These are phyloP conservation scores for Arxiozyma bovina DNA, from an alignment of 1,139 yeast species.

Conservation along the genomic window DNA sequence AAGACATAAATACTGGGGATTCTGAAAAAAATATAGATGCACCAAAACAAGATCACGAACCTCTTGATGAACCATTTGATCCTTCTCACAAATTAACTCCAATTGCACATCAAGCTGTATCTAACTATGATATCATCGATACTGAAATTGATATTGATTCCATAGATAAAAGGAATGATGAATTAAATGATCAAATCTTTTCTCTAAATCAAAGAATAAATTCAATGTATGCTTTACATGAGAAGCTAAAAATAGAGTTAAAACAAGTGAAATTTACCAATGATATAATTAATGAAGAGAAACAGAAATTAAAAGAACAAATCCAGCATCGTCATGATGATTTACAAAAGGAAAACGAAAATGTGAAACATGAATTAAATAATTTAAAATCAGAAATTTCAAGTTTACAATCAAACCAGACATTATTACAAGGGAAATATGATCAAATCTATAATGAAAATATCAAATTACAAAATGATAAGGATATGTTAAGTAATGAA, in stretches of 20 bases:
- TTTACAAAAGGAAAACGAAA: constrained; percentile 28
- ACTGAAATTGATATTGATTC: constrained; percentile 7
- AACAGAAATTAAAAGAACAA: background rate
- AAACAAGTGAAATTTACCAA: constrained; percentile 55
- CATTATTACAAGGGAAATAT: constrained; percentile 27
- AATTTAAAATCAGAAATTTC: constrained; percentile 24
- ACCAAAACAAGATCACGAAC: background rate
- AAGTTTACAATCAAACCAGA: constrained; percentile 27
- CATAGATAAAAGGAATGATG: constrained; percentile 26
- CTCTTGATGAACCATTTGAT: constrained; percentile 2
- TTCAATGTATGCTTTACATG: constrained; percentile 23
- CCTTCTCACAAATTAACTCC: constrained; percentile 15
- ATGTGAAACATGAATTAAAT: constrained; percentile 16
- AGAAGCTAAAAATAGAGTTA: constrained; percentile 39
- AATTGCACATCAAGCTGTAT: constrained; percentile 2
- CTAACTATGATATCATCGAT: constrained; percentile 1
- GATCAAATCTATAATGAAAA: constrained; percentile 16
- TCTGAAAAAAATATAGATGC: background rate
- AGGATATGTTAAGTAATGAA: constrained; percentile 11
- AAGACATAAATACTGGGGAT: background rate
- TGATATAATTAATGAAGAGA: constrained; percentile 1
- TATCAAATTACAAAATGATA: constrained; percentile 9
- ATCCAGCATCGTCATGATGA: background rate
- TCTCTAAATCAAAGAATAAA: constrained; percentile 19
- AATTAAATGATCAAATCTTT: constrained; percentile 34